phyloP scores from a whole-genome alignment of 2,329 filamentous ascomycete species.

The Reticulascus tulasneorum region DNA sequence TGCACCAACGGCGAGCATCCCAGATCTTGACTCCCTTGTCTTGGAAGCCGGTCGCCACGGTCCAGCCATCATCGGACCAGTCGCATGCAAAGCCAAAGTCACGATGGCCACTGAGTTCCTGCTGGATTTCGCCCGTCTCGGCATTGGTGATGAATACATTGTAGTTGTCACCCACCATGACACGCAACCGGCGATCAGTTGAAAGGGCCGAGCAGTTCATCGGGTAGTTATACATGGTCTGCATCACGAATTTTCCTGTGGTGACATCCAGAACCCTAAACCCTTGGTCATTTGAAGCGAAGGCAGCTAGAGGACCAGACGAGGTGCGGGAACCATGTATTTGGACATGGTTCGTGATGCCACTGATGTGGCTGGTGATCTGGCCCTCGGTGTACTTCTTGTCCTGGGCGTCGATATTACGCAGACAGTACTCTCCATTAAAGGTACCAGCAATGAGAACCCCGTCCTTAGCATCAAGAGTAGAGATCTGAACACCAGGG shows the following conservation, averaged over 20 bases:
- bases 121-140: slow-evolving; percentile 56
- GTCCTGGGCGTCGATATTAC: slow-evolving; percentile 38
- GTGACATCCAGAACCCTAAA: slow-evolving; percentile 56
- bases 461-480: slow-evolving; percentile 48
- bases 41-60: slow-evolving; percentile 73
- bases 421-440: slow-evolving; percentile 50
- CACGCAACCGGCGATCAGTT: slow-evolving; percentile 66
- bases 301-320: slow-evolving; percentile 50
- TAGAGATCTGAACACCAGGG: slow-evolving; percentile 40
- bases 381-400: slow-evolving; percentile 37
- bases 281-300: slow-evolving; percentile 59
- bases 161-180: slow-evolving; percentile 66
- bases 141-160: slow-evolving; percentile 66
- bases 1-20: slow-evolving; percentile 68
- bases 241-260: slow-evolving; percentile 54
- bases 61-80: slow-evolving; percentile 74
- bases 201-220: slow-evolving; percentile 73
- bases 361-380: slow-evolving; percentile 44
- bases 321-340: slow-evolving; percentile 51
- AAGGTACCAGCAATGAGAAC: slow-evolving; percentile 59
- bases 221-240: slow-evolving; percentile 52
- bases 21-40: slow-evolving; percentile 71
- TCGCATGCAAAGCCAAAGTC: slow-evolving; percentile 75
- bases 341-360: slow-evolving; percentile 64
- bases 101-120: slow-evolving; percentile 58